Evolutionary conservation across 345 rosid species (phyloP).

Genomic region (Dimocarpus longan): DNA sequence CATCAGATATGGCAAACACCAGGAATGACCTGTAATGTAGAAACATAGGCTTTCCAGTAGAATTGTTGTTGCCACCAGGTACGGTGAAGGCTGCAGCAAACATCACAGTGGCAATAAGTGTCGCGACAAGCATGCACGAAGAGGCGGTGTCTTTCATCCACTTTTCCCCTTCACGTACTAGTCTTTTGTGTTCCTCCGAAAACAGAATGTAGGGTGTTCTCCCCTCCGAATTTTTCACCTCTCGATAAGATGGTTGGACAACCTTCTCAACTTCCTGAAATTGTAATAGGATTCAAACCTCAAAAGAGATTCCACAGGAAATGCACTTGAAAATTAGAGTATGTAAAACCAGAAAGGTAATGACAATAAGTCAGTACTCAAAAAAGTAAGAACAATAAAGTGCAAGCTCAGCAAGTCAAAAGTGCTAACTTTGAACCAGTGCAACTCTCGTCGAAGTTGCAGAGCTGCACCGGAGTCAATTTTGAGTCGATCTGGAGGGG

Average conservation of each 20-base stretch:
- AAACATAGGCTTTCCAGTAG: constrained; percentile 31
- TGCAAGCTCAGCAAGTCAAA: background rate
- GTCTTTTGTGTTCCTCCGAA: constrained; percentile 25
- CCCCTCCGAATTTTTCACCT: constrained; percentile 28
- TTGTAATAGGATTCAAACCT: background rate
- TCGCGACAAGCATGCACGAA: constrained; percentile 44
- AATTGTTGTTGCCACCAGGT: constrained; percentile 40
- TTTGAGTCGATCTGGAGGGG: constrained; percentile 33
- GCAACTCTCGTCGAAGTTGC: constrained; percentile 41
- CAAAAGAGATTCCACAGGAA: too few species aligned
- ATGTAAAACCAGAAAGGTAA: too few species aligned
- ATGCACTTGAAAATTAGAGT: too few species aligned
- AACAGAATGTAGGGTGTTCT: constrained; percentile 30
- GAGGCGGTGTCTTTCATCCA: constrained; percentile 53
- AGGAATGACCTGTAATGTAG: constrained; percentile 12
- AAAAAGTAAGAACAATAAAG: background rate
- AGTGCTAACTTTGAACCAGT: constrained; percentile 48
- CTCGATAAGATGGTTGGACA: constrained; percentile 33
- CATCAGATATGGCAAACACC: constrained; percentile 31
- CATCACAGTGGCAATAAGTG: constrained; percentile 49
- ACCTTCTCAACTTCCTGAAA: constrained; percentile 39
- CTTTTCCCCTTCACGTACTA: constrained; percentile 28
- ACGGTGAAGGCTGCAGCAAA: constrained; percentile 46
- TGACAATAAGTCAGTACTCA: background rate
- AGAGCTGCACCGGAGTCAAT: constrained; percentile 47